Evolutionary conservation across 139 green algal species (phyloP).

Genomic region (Haematococcus lacustris): DNA sequence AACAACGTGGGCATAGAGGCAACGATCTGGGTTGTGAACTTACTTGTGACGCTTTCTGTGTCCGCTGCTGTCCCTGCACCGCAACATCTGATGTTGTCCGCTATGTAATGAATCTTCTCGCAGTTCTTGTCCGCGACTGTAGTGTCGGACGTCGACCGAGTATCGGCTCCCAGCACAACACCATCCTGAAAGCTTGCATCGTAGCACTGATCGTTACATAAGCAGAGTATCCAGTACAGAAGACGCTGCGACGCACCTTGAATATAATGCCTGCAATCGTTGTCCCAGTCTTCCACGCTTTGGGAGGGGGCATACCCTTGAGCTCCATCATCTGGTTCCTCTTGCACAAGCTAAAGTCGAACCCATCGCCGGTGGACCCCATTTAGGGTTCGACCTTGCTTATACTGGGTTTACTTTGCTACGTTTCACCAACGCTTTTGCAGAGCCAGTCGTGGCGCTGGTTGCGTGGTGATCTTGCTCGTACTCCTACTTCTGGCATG

Average conservation of each 20-base stretch:
- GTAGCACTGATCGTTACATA: too few relatives aligned
- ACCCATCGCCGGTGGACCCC: slow-evolving; percentile 69
- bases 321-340: slow-evolving; percentile 76
- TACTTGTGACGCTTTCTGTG: slow-evolving; percentile 92
- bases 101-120: slow-evolving; percentile 98
- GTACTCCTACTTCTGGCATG: too few relatives aligned
- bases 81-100: slow-evolving; percentile 98
- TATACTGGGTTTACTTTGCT: too few relatives aligned
- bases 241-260: slow-evolving; percentile 67
- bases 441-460: too few relatives aligned
- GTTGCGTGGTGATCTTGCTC: too few relatives aligned
- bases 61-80: slow-evolving; percentile 96
- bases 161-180: slow-evolving; percentile 97
- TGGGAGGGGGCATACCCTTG: slow-evolving; percentile 61
- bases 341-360: slow-evolving; percentile 86
- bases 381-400: too few relatives aligned
- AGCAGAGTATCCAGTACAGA: too few relatives aligned
- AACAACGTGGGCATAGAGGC: not conserved
- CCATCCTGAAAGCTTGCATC: slow-evolving; percentile 83
- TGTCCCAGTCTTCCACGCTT: slow-evolving; percentile 89
- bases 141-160: slow-evolving; percentile 84
- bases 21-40: slow-evolving; percentile 1
- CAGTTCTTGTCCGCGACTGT: slow-evolving; percentile 99
- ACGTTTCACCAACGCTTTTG: too few relatives aligned
- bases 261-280: slow-evolving; percentile 94